Evolutionary conservation across 257 asterid species (phyloP), one percentile per base, ranked within the genome.

Genomic region (Ilex asprella): DNA sequence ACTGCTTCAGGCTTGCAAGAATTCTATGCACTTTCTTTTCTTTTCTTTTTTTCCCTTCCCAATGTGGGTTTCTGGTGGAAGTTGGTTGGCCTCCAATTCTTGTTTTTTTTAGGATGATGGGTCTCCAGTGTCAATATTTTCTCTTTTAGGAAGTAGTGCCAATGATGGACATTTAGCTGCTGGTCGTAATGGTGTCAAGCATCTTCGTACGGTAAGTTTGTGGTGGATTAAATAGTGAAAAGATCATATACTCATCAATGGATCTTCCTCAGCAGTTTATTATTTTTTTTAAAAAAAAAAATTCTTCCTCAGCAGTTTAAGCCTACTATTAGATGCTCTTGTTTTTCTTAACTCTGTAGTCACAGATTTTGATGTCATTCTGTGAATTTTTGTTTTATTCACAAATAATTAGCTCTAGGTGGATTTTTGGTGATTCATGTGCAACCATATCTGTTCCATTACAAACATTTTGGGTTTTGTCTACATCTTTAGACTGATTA

Each of bases 161-260:
- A 89, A 73, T 46, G 99, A 93, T 76, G 97, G 94, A 7, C 99
- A 86, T 80, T 80, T 93, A 71, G 82, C 80, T 79, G 99, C 99
- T 70, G 99, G 96, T 14, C 96, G 99, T 43, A 93, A 93, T 68
- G 99, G 99, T 70, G 99, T 93, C 67, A 93, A 93, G 79, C 91
- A 97, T 66, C 89, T 93, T 70, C 94, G 97, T 72, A 93, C 99
- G 66, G 99, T 92, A 70, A 79, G 95, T 71, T 57, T 68, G 43
- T 58, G 41, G 53, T 46, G n/a, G 21, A 46, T 52, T 30, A 16
- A 50, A 41, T 41, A 47, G 32, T 16, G 61, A 14, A 4, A 46
- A 41, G 10, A 46, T 46, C 10, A 14, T 46, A 41, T 46, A 46
- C 15, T 46, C 4, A 14, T 53, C 7, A 14, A 21, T 53, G 57